Base-by-base conservation (phyloP, 2,329 filamentous ascomycete genomes). In the Aspergillus melleus region DNA sequence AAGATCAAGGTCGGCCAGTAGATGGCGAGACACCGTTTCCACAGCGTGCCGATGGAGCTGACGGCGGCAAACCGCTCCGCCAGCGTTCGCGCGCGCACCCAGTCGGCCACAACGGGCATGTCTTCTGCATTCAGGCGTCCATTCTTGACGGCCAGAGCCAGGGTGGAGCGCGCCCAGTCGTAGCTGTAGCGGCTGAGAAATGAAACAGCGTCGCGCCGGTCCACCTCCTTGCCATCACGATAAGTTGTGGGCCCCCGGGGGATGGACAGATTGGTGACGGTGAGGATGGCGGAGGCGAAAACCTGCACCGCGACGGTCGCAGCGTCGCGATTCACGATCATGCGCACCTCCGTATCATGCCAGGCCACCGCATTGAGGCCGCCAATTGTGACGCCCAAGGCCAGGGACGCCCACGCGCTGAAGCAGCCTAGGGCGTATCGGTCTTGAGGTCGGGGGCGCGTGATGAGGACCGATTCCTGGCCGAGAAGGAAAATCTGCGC, bases 181-280 rank as follows among this genome's bases (percentile, higher is more conserved):
- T 87, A 92, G 19, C 84, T 89, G 68, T 85, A 86, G 55, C 84
- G 83, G 52, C 76, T 81, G 55, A 88, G 78, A 2, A 86, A 84
- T 1, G 87, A 86, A 6, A 78, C 79, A 0, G 87, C 87, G 67
- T 81, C 82, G 75, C 87, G 81, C 12, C 78, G 76, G 69, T 92
- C 89, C 29, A 93, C 86, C 8, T 78, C 72, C 46, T 80, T 76
- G 32, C 80, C 85, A 49, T 86, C 70, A 68, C 83, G 78, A 70
- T 81, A 90, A 29, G 91, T 85, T 47, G 86, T 81, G 4, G 90
- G 89, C 11, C 89, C 36, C 32, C 49, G 46, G 30, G 52, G 57
- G 16, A 59, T 52, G 20, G 47, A 47, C 22, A 55, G 42, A 22
- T 55, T 55, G 6, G 44, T 36, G 24, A 59, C 20, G 12, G 30